A percentile compares a stretch with the other conserved stretches of the same genome.
Evolutionary conservation across 768 basidiomycete species (phyloP).

Genomic region (Boletus fagicola): DNA sequence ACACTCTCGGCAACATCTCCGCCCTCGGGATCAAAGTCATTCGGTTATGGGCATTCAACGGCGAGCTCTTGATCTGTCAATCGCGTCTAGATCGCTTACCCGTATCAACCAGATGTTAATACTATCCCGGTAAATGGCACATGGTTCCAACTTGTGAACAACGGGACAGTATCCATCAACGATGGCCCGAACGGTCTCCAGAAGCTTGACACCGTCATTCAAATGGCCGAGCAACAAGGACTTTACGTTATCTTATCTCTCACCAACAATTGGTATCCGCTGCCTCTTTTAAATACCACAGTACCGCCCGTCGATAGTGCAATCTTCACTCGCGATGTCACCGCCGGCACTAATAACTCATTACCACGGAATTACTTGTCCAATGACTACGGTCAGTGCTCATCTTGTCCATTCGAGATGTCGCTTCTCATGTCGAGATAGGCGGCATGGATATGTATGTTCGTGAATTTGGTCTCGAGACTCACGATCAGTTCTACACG

Average conservation of each 20-base stretch:
- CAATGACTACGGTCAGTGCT: constrained; percentile 54
- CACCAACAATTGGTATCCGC: constrained; percentile 62
- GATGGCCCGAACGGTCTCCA: constrained; percentile 60
- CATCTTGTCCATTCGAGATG: not conserved
- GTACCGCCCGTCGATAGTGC: not conserved
- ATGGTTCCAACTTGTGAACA: constrained; percentile 61
- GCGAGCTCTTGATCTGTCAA: constrained; percentile 27
- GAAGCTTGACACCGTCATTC: constrained; percentile 56
- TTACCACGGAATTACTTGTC: constrained; percentile 54
- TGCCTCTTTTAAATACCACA: constrained; percentile 32
- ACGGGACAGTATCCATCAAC: constrained; percentile 57
- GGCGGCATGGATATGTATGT: constrained; percentile 71
- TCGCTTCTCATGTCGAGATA: constrained; percentile 24
- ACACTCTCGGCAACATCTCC: constrained; percentile 57
- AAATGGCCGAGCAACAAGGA: constrained; percentile 52
- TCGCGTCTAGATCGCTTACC: constrained; percentile 7
- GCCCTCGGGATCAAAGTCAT: constrained; percentile 56
- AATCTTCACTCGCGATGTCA: constrained; percentile 27
- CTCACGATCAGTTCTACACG: constrained; percentile 61
- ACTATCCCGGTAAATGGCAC: constrained; percentile 54
- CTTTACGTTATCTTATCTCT: constrained; percentile 54
- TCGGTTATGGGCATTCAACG: constrained; percentile 73
- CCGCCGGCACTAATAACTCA: constrained; percentile 36
- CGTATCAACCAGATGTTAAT: constrained; percentile 43
- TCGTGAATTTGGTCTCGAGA: constrained; percentile 38